Base-by-base conservation (phyloP, 306 rosid species). In the Purshia tridentata region DNA sequence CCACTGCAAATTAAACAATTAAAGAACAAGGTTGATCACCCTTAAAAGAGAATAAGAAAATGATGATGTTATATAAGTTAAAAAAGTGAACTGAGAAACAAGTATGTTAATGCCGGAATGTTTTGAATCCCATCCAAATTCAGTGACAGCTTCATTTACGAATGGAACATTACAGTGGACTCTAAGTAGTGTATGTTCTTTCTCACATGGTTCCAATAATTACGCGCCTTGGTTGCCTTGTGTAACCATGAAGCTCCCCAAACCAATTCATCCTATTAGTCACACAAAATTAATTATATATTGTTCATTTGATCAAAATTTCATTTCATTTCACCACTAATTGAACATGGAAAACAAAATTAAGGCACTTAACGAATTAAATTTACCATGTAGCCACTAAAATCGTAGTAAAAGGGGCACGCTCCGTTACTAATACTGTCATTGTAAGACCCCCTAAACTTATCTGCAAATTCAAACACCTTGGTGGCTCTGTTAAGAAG, bases 171-270 rank as follows among this genome's bases (percentile, higher is more conserved):
- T 8, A 35, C 67, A 54, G 11, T 18, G 53, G 63, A 20, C 12
- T 69, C 39, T 61, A 69, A 37, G 35, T 37, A 8, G 53, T 67
- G 22, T n/a, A 73, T 67, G 62, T 84, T 78, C 11, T 22, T 53
- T 62, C 44, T 63, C 9, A 84, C 81, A 68, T 80, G 76, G 0
- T 76, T 54, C 87, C 84, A 66, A 52, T 82, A 83, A 4, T 6
- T 5, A 9, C 12, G 0, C 4, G 0, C 9, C 2, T 50, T 16
- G 0, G 78, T 69, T 5, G 91, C 91, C 65, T 78, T 83, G 55
- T 76, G 72, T 52, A 83, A 54, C 89, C 92, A 87, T 51, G 89
- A 41, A 29, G 89, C 87, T 52, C 80, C 92, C 89, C 92, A 87
- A 1, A 81, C 0, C 72, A 87, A 81, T 52, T 87, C 92, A 37